These are phyloP conservation scores for Paramecium caudatum DNA, from an alignment of 73 alveolate genomes.

Conservation along the genomic window DNA sequence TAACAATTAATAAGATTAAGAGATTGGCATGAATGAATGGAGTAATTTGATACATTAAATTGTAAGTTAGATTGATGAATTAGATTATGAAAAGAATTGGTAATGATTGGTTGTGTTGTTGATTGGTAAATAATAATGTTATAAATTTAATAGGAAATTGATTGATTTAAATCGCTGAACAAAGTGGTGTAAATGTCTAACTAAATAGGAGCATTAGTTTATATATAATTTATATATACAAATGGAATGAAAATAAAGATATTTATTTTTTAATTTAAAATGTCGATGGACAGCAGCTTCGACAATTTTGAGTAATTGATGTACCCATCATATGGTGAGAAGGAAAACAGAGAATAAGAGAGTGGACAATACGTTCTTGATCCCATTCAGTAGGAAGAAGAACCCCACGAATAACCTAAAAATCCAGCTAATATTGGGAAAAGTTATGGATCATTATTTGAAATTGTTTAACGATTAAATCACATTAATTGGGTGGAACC, in stretches of 20 bases:
- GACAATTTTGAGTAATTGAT: constrained; percentile 13
- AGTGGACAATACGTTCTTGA: constrained; percentile 21
- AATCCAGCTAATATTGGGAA: constrained; percentile 26
- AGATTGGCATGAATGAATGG: too few species aligned
- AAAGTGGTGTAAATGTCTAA: too few species aligned
- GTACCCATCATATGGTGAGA: background rate
- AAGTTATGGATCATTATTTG: background rate
- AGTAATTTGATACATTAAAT: too few species aligned
- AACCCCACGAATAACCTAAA: background rate
- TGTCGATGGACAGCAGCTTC: constrained; percentile 37
- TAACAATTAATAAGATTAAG: too few species aligned
- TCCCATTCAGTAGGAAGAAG: background rate
- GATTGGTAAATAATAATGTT: too few species aligned
- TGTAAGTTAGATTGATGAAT: too few species aligned
- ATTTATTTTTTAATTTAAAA: constrained; percentile 44
- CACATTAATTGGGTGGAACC: constrained; percentile 62
- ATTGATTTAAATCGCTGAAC: too few species aligned
- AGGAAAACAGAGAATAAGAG: background rate
- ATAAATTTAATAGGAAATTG: too few species aligned
- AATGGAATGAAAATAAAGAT: constrained; percentile 34
- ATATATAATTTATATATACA: too few species aligned
- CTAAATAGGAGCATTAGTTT: too few species aligned
- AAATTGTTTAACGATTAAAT: constrained; percentile 34
- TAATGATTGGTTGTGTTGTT: too few species aligned
- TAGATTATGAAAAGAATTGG: too few species aligned